A percentile compares a stretch with the other conserved stretches of the same genome.
Conservation (phyloP, 2,329 filamentous ascomycete species). For the Aureobasidium zeae region DNA sequence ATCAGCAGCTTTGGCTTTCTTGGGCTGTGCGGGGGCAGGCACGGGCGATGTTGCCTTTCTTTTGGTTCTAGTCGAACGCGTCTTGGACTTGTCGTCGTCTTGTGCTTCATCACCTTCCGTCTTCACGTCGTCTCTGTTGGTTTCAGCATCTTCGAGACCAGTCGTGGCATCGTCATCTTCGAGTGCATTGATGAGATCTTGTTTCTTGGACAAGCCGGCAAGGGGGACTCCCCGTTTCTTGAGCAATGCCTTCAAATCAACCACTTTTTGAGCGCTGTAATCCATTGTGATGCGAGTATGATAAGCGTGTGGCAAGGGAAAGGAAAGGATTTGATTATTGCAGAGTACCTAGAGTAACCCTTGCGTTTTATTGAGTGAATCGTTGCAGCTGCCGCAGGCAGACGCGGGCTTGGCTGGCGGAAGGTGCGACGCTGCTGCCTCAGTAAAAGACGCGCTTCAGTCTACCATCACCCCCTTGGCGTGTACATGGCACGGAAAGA, state of each 20-base stretch:
- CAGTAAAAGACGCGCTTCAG: constrained; percentile 3
- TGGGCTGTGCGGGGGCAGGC: constrained; percentile 15
- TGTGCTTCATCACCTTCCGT: background rate
- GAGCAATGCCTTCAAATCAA: constrained; percentile 31
- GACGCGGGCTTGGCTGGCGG: background rate
- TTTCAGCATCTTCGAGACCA: background rate
- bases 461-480: too few relatives aligned
- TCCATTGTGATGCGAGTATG: constrained; percentile 19
- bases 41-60: constrained; percentile 2
- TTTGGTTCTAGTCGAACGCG: constrained; percentile 12
- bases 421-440: constrained; percentile 15
- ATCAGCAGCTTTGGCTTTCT: constrained; percentile 16
- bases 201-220: constrained; percentile 34
- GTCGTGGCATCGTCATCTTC: constrained; percentile 22
- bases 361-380: too few relatives aligned
- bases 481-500: too few relatives aligned
- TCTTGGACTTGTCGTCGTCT: background rate
- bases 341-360: too few relatives aligned
- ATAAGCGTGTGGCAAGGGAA: too few relatives aligned
- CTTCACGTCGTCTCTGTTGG: background rate
- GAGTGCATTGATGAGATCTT: constrained; percentile 34
- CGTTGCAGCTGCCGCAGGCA: too few relatives aligned
- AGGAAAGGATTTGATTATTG: too few relatives aligned
- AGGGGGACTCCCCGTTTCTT: constrained; percentile 33
- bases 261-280: constrained; percentile 36